Evolutionary conservation across 805 yeast genomes (phyloP).

Genomic region (Brettanomyces anomalus): DNA sequence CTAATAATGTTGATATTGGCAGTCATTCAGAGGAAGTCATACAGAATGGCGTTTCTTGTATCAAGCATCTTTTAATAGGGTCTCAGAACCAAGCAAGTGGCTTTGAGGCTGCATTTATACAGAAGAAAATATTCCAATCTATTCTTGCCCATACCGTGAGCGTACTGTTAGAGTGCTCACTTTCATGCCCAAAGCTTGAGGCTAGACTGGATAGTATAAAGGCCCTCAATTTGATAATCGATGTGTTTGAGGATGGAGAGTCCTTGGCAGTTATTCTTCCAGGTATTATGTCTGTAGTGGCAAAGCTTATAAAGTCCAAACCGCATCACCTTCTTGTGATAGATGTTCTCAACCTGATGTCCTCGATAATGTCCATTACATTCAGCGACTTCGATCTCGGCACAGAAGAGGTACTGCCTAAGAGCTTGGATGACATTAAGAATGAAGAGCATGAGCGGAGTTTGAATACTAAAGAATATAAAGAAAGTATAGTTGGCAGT

Average conservation of each 20-base stretch:
- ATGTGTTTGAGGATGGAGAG: slow-evolving; percentile 36
- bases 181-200: slow-evolving; percentile 17
- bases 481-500: background rate
- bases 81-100: slow-evolving; percentile 21
- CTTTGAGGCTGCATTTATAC: slow-evolving; percentile 18
- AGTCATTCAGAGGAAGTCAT: slow-evolving; percentile 29
- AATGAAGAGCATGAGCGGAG: slow-evolving; percentile 4
- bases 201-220: slow-evolving; percentile 27
- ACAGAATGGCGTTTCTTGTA: slow-evolving; percentile 26
- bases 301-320: slow-evolving; percentile 27
- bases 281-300: slow-evolving; percentile 38
- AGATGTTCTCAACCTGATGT: slow-evolving; percentile 23
- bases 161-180: slow-evolving; percentile 29
- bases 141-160: slow-evolving; percentile 40
- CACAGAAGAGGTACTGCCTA: slow-evolving; percentile 5
- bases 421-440: slow-evolving; percentile 7
- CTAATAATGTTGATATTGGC: slow-evolving; percentile 22
- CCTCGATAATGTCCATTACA: slow-evolving; percentile 23
- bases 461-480: background rate
- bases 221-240: slow-evolving; percentile 27
- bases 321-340: slow-evolving; percentile 31
- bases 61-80: slow-evolving; percentile 24
- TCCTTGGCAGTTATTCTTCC: slow-evolving; percentile 40
- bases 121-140: slow-evolving; percentile 29
- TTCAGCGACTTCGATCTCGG: slow-evolving; percentile 35